A percentile compares a stretch with the other conserved stretches of the same genome.
phyloP scores from a whole-genome alignment of 1,284 basidiomycete species.

The Cryptococcus jaspeensis region DNA sequence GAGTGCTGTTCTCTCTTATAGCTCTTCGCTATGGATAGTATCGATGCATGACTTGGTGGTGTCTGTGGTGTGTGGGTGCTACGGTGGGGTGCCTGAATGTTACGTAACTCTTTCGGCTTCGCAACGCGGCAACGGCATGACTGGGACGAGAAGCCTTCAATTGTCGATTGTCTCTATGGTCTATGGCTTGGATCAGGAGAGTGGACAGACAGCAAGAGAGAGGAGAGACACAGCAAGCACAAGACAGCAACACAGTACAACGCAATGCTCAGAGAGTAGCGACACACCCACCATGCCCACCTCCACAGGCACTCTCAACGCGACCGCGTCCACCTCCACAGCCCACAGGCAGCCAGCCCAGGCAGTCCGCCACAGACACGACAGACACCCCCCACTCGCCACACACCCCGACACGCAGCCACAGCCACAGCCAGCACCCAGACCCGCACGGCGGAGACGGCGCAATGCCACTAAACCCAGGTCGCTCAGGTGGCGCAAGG shows the following conservation, averaged over 20 bases:
- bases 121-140: no score
- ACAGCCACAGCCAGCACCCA: neutral
- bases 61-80: no score
- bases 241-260: no score
- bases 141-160: no score
- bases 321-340: constrained; percentile 19
- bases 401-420: neutral
- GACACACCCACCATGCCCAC: neutral
- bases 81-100: no score
- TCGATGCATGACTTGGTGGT: no score
- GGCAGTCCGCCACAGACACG: constrained; percentile 15
- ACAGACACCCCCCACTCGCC: neutral
- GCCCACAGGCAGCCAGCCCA: constrained; percentile 4
- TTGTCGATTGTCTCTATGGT: neutral
- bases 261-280: neutral
- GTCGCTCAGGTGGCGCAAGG: constrained; percentile 17
- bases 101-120: no score
- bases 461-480: constrained; percentile 1
- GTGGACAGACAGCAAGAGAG: no score
- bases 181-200: neutral
- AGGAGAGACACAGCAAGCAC: neutral
- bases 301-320: neutral
- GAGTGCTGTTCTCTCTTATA: no score
- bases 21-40: no score
- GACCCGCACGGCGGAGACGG: constrained; percentile 8